Evolutionary conservation across 2,329 filamentous ascomycete genomes (phyloP).

Genomic region (Pyrenochaeta sp.): DNA sequence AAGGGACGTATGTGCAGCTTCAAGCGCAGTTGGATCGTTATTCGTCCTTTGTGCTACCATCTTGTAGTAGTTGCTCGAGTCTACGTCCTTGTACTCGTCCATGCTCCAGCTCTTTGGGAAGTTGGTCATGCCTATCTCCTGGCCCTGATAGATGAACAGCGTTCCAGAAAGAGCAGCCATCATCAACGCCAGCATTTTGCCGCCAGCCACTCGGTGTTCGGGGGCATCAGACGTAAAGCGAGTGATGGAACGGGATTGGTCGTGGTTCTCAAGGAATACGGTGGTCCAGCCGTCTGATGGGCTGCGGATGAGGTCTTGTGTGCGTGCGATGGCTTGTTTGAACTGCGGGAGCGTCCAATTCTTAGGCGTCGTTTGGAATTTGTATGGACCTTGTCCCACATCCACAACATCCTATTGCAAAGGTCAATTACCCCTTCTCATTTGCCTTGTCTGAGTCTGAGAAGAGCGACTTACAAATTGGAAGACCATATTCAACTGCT

Average conservation of each 20-base stretch:
- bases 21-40: constrained; percentile 47
- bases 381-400: constrained; percentile 46
- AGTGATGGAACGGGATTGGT: constrained; percentile 59
- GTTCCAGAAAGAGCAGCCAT: constrained; percentile 58
- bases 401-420: constrained; percentile 49
- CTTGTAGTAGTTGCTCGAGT: constrained; percentile 62
- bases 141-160: constrained; percentile 59
- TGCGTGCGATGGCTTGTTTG: constrained; percentile 39
- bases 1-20: constrained; percentile 60
- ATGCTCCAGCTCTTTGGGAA: constrained; percentile 53
- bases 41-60: constrained; percentile 39
- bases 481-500: constrained; percentile 74
- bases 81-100: constrained; percentile 60
- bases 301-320: constrained; percentile 39
- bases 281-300: constrained; percentile 55
- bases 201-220: constrained; percentile 54
- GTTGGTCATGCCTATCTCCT: constrained; percentile 61
- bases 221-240: constrained; percentile 59
- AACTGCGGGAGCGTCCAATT: constrained; percentile 42
- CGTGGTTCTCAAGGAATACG: constrained; percentile 63
- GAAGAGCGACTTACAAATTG: constrained; percentile 46
- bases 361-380: constrained; percentile 44
- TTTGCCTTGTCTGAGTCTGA: neutral
- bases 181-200: constrained; percentile 58
- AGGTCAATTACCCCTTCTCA: neutral